Evolutionary conservation across 2,329 filamentous ascomycete genomes (phyloP).

Genomic region (Apiospora aurea): DNA sequence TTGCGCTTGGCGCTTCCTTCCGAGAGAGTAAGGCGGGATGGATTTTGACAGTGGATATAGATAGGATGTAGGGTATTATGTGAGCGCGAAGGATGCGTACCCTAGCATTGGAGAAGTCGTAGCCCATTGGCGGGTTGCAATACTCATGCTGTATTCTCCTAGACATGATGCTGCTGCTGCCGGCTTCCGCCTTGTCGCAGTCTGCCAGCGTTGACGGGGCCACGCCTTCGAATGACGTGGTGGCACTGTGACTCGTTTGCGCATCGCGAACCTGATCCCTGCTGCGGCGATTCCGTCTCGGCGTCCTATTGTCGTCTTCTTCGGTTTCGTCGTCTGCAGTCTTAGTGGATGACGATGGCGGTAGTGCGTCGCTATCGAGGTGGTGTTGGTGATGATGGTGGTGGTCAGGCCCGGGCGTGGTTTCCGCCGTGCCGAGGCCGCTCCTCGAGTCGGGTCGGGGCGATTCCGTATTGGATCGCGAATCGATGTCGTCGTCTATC

Average conservation of each 20-base stretch:
- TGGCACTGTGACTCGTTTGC: neutral
- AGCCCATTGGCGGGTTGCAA: conserved; percentile 7
- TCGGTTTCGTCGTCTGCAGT: neutral
- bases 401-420: neutral
- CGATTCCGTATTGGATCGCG: conserved; percentile 10
- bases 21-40: neutral
- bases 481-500: neutral
- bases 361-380: neutral
- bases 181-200: neutral
- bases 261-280: neutral
- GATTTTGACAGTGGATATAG: neutral
- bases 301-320: neutral
- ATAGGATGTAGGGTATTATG: neutral
- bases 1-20: neutral
- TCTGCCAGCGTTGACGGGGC: neutral
- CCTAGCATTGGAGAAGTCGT: conserved; percentile 16
- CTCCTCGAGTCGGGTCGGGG: conserved; percentile 17
- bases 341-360: conserved; percentile 3
- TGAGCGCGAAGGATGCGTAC: conserved; percentile 9
- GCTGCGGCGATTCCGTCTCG: neutral
- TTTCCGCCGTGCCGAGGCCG: conserved; percentile 18
- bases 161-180: neutral
- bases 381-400: neutral
- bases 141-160: conserved; percentile 4
- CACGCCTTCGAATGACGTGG: neutral